A percentile compares a stretch with the other conserved stretches of the same genome.
Conservation (phyloP, 1,139 yeast species). For the Blastobotrys petasosporus region DNA sequence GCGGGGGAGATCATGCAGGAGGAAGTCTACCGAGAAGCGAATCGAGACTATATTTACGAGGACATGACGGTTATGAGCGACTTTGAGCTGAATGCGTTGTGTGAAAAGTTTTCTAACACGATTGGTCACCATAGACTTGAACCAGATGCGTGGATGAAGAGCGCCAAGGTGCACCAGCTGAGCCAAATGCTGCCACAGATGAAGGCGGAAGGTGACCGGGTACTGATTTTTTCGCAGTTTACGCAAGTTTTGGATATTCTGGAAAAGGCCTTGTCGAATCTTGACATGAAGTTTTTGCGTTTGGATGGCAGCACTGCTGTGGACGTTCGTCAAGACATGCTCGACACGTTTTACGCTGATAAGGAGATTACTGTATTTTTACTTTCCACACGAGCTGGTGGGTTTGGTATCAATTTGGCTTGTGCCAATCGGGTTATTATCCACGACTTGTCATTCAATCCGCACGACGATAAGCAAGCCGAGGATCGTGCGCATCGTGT, state of each 20-base stretch:
- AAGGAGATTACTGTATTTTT: conserved; percentile 77
- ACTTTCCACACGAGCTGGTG: conserved; percentile 94
- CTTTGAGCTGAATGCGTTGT: conserved; percentile 71
- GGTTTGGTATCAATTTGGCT: conserved; percentile 92
- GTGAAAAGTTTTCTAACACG: conserved; percentile 65
- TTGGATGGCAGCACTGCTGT: conserved; percentile 93
- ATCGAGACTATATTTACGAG: conserved; percentile 66
- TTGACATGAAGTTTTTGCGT: conserved; percentile 69
- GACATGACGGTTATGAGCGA: conserved; percentile 98
- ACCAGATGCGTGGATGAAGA: conserved; percentile 55
- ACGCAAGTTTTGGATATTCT: conserved; percentile 87
- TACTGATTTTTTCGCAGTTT: conserved; percentile 81
- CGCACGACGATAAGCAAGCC: conserved; percentile 98
- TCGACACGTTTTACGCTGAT: conserved; percentile 83
- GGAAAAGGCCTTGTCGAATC: conserved; percentile 63
- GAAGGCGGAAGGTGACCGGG: conserved; percentile 61
- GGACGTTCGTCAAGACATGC: conserved; percentile 85
- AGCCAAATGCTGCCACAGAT: conserved; percentile 54
- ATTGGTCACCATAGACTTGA: conserved; percentile 47
- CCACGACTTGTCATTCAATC: conserved; percentile 91
- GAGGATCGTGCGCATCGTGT: conserved; percentile 98
- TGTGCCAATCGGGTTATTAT: conserved; percentile 92
- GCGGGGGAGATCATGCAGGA: conserved; percentile 73
- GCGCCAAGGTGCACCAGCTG: conserved; percentile 69
- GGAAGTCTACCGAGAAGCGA: conserved; percentile 72